These are phyloP conservation scores for Seminavis robusta DNA, from an alignment of 108 stramenopile species.

Conservation along the genomic window DNA sequence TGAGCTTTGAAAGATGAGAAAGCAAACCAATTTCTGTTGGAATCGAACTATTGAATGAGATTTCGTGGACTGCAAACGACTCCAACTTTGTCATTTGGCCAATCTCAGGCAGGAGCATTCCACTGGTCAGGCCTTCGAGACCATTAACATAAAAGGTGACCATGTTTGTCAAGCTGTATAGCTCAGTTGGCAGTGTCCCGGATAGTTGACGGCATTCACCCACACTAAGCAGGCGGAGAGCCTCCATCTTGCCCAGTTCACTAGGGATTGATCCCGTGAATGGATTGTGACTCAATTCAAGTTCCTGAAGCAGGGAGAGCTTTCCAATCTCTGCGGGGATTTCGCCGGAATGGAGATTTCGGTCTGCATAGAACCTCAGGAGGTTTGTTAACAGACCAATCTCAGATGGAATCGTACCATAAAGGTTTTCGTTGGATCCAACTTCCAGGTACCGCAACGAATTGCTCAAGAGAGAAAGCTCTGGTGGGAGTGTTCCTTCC, in stretches of 20 bases:
- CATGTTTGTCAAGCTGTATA: too few relatives aligned
- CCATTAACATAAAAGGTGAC: too few relatives aligned
- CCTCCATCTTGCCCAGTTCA: too few relatives aligned
- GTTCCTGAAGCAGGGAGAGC: constrained; percentile 18
- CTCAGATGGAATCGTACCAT: constrained; percentile 28
- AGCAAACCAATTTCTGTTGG: background rate
- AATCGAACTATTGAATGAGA: background rate
- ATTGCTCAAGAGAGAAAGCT: too few relatives aligned
- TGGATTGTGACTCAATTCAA: background rate
- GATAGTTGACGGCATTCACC: too few relatives aligned
- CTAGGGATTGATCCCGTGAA: constrained; percentile 24
- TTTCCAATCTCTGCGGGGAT: constrained; percentile 36
- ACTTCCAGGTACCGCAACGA: too few relatives aligned
- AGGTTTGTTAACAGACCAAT: constrained; percentile 27
- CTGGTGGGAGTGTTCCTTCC: too few relatives aligned
- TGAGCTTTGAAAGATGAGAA: background rate
- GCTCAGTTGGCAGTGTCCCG: too few relatives aligned
- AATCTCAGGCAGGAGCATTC: constrained; percentile 16
- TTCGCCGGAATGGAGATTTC: constrained; percentile 13
- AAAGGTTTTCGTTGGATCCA: too few relatives aligned
- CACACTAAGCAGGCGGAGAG: too few relatives aligned
- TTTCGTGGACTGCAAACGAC: constrained; percentile 25
- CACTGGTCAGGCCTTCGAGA: too few relatives aligned
- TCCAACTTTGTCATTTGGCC: constrained; percentile 22
- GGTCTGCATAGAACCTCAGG: background rate